Base-by-base conservation (phyloP, 768 basidiomycete genomes). In the Tylopilus sp. region DNA sequence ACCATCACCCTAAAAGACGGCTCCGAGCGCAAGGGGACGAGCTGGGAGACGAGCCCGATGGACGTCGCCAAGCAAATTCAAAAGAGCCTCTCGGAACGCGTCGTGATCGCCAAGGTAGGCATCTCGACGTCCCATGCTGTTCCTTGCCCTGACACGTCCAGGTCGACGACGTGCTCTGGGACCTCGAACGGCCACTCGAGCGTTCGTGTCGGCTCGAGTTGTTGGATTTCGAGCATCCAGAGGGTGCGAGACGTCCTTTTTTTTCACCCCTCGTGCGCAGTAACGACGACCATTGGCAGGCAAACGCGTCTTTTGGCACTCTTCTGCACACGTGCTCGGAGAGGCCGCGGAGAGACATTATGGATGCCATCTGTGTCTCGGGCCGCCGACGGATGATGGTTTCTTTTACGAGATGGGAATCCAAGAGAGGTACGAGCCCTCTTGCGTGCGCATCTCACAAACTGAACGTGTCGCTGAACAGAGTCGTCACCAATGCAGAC, bases 341-440 rank as follows among this genome's bases (percentile, higher is more conserved):
- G 97, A 99, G 73, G 89, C 96, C 50, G 84, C 93, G 37, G 97
- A 99, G 72, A 82, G 89, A 48, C 93, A 97, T 69, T 96, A 98
- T 68, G 96, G 95, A 36, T 97, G 94, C 69, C 94, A 97, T 76
- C 79, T 99, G 14, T 97, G 95, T 64, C 85, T 97, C 56, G 97
- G 97, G 4, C 97, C 97, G 16, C 97, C 97, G 22, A 93, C 94
- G 3, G 92, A 96, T 26, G 94, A 98, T 8, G 97, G 97, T 21
- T 99, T 99, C 81, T 99, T 97, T 78, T 99, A 99, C 69, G 97
- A 99, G 70, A 98, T 99, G 97, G 85, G 84, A 16, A 92, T 93
- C 60, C 76, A 85, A 33, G 87, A 92, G 54, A 76, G 89, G 87
- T 86, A 50, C 24, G 71, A 55, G 13, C 36, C 19, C 29, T 6